Percentiles rank a stretch among this genome's conserved stretches.
Evolutionary conservation across 345 rosid genomes (phyloP).

Genomic region (Arabidopsis suecica): DNA sequence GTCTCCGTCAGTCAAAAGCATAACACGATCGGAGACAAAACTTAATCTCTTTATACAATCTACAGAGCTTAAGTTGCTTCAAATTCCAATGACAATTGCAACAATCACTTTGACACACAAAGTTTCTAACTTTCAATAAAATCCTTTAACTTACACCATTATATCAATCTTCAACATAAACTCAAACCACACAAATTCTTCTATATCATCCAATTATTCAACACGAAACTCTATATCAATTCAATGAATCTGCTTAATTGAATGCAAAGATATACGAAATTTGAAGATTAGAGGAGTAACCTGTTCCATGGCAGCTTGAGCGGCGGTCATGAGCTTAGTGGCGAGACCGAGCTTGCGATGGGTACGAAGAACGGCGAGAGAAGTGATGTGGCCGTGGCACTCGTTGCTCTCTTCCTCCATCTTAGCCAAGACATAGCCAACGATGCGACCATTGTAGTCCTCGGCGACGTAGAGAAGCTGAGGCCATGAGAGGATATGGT

Average conservation of each 20-base stretch:
- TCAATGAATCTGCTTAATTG: background rate
- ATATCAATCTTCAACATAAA: constrained; percentile 5
- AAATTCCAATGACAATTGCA: constrained; percentile 6
- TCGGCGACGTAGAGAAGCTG: constrained; percentile 99
- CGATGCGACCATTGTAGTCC: constrained; percentile 95
- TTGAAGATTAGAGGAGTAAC: constrained; percentile 37
- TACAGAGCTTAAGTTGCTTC: constrained; percentile 13
- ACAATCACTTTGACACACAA: constrained; percentile 1
- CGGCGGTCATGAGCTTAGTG: constrained; percentile 99
- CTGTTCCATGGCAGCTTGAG: constrained; percentile 99
- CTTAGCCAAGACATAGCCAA: constrained; percentile 96
- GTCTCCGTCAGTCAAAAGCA: constrained; percentile 9
- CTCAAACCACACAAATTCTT: constrained; percentile 8
- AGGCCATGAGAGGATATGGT: constrained; percentile 99
- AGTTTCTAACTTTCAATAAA: background rate
- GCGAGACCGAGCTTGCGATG: constrained; percentile 97
- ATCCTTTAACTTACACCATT: background rate
- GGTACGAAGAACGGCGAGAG: constrained; percentile 97
- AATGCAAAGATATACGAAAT: background rate
- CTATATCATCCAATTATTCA: background rate
- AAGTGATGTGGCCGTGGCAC: constrained; percentile 98
- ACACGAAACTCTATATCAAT: background rate
- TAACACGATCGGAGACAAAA: constrained; percentile 6
- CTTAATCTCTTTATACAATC: background rate
- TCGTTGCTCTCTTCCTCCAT: constrained; percentile 98